A percentile compares a stretch with the other conserved stretches of the same genome.
Evolutionary conservation across 2,329 filamentous ascomycete genomes (phyloP).

Genomic region (Orbilia oligospora): DNA sequence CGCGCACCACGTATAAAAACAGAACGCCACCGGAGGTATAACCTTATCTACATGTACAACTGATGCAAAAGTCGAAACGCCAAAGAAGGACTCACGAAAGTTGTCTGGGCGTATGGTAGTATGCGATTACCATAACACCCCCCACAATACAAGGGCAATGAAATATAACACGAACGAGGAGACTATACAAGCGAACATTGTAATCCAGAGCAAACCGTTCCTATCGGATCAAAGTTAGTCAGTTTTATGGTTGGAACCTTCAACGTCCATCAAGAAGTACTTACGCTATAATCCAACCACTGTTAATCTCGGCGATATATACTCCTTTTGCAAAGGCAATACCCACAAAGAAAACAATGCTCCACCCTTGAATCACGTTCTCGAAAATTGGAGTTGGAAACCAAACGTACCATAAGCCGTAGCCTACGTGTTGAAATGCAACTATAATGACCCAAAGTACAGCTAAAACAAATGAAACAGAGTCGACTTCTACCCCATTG

Average conservation of each 20-base stretch:
- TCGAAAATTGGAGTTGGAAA: conserved; percentile 53
- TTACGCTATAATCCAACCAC: conserved; percentile 50
- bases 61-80: conserved; percentile 26
- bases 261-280: neutral
- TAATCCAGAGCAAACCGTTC: conserved; percentile 44
- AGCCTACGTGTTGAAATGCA: conserved; percentile 52
- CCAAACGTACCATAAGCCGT: conserved; percentile 54
- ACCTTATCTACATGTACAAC: conserved; percentile 28
- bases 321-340: conserved; percentile 51
- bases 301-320: conserved; percentile 35
- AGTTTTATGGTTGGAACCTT: neutral
- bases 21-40: conserved; percentile 31
- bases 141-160: conserved; percentile 54
- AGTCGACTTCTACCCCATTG: conserved; percentile 42
- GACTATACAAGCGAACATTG: conserved; percentile 36
- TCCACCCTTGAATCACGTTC: conserved; percentile 45
- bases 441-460: conserved; percentile 39
- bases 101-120: neutral
- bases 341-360: conserved; percentile 49
- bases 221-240: conserved; percentile 28
- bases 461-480: conserved; percentile 36
- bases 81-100: conserved; percentile 4
- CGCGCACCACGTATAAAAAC: conserved; percentile 17
- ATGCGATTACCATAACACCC: conserved; percentile 47
- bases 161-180: conserved; percentile 57